Evolutionary conservation across 2,329 filamentous ascomycete species (phyloP), one percentile per base, ranked within the genome.

Genomic region (Penicillium hordei): DNA sequence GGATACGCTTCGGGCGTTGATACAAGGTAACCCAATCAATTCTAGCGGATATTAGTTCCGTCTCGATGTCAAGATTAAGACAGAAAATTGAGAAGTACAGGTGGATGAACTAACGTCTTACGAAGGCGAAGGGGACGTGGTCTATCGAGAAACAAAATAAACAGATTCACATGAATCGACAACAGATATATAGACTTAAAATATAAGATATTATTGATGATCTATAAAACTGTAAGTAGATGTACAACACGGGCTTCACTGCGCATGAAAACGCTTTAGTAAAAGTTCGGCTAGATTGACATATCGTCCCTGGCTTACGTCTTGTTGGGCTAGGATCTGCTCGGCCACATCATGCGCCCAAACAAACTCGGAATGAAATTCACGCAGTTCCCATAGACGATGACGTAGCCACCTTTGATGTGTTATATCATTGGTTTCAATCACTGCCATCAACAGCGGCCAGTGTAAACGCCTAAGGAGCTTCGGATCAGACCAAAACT

Each of bases 381-480:
- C 55, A 8, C 66, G 66, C 19, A 73, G 36, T 27, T 72, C 71
- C 3, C 60, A 58, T 12, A 75, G 57, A 13, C 72, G 67, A 25
- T 72, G 62, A 19, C 66, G 64, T 1, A 74, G 55, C 73, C 72
- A 75, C 1, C 63, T 63, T 9, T 67, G 71, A 25, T 73, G 67
- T 0, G 60, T 57, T 0, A 52, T 43, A 44, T 75, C 66, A 1
- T 66, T 63, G 1, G 70, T 74, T 45, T 73, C 71, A 39, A 75
- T 67, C 31, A 68, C 43, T 0, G 71, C 73, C 65, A 75, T 72
- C 4, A 74, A 48, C 0, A 75, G 58, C 7, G 72, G 68, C 71
- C 71, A 75, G 36, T 72, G 68, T 12, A 74, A 57, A 3, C 73
- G 68, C 4, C 69, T 68, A 2, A 75, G 44, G 1, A 72, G 64